phyloP scores from a whole-genome alignment of 805 yeast genomes.

The Candida ponderosae region DNA sequence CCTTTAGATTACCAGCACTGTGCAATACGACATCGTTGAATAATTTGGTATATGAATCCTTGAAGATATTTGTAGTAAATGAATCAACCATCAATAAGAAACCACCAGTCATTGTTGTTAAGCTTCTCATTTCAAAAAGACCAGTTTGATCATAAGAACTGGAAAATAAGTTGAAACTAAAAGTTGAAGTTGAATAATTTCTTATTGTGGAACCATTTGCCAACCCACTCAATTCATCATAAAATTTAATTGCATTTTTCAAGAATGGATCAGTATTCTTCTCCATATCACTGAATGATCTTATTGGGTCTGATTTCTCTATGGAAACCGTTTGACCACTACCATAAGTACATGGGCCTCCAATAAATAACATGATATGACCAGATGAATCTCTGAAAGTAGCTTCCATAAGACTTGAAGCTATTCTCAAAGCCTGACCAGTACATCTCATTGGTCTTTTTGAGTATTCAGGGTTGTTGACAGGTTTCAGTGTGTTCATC shows the following conservation, averaged over 20 bases:
- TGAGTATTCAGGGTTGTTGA: conserved; percentile 51
- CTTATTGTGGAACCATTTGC: conserved; percentile 21
- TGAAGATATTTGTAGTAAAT: conserved; percentile 87
- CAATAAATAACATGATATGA: conserved; percentile 78
- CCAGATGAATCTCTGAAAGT: conserved; percentile 77
- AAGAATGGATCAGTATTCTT: conserved; percentile 74
- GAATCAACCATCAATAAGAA: conserved; percentile 79
- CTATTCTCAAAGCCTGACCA: conserved; percentile 82
- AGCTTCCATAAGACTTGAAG: conserved; percentile 69
- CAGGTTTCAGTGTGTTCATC: too few relatives aligned
- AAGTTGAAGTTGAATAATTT: conserved; percentile 19
- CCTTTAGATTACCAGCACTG: conserved; percentile 76
- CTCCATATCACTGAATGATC: conserved; percentile 93
- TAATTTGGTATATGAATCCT: conserved; percentile 75
- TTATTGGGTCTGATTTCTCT: conserved; percentile 80
- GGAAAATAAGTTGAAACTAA: conserved; percentile 77
- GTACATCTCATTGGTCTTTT: conserved; percentile 81
- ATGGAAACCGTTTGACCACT: conserved; percentile 91
- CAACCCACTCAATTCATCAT: conserved; percentile 59
- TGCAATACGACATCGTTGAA: conserved; percentile 76
- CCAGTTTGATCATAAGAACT: conserved; percentile 95
- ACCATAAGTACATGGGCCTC: conserved; percentile 89
- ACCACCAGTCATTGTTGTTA: conserved; percentile 83
- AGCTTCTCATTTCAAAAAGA: conserved; percentile 79
- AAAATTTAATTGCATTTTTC: conserved; percentile 71